Base-by-base conservation (phyloP, 176 grass and related monocot genomes). In the Triticum timopheevii region DNA sequence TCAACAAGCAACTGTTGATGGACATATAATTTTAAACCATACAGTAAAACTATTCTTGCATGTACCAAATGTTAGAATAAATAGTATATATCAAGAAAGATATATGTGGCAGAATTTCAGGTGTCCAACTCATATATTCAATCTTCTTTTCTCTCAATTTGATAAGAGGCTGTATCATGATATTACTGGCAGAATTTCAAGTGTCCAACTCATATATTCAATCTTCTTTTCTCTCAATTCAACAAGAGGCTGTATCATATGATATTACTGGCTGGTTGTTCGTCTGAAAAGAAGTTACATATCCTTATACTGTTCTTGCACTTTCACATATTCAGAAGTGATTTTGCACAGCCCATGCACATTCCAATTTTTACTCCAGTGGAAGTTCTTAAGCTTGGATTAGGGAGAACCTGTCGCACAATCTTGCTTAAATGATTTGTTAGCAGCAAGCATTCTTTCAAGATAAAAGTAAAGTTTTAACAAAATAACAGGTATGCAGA, bases 361-460 rank as follows among this genome's bases (percentile, higher is more conserved):
- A 33, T 89, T 95, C 89, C 84, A 87, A 85, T 89, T 88, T 87
- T 83, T 88, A 85, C 86, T 88, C 86, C 86, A 66, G 38, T 79
- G 42, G 73, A 20, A 86, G 73, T 86, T 89, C 73, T 79, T 89
- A 89, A 80, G 69, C 86, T 89, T 79, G 87, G 59, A 77, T 92
- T 92, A 92, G 36, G 49, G 45, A 78, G 61, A 88, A 94, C 90
- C 92, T 94, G 94, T 89, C 91, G 61, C 77, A 92, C 75, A 92
- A 92, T 76, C 76, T 97, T 87, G 13, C 73, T 89, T 89, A 65
- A 86, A 61, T 81, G 23, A 86, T 88, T 79, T 80, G 88, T 94
- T 97, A 94, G 95, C 74, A 83, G 81, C 61, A 86, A 91, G 15
- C 16, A 87, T 78, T 85, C 4, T 81, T 88, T 64, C 15, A 65